These are phyloP conservation scores for Zhuliangozyma parablackwelliae DNA, from an alignment of 1,139 yeast genomes.

Conservation along the genomic window DNA sequence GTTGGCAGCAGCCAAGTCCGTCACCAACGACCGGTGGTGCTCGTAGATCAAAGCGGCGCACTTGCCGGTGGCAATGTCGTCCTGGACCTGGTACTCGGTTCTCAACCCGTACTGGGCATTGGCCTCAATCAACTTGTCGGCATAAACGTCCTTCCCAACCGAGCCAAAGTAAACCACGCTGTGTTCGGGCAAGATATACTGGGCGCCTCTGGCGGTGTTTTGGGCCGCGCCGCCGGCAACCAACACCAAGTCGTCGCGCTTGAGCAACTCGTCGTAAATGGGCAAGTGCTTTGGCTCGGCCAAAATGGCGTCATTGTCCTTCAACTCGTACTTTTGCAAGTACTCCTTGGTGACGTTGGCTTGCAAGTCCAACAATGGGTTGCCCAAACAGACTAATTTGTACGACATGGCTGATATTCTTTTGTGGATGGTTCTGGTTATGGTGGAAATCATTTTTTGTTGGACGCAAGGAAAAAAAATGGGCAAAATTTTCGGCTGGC, in stretches of 20 bases:
- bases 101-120: slow-evolving; percentile 83
- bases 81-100: slow-evolving; percentile 80
- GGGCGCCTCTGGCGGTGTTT: slow-evolving; percentile 98
- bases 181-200: slow-evolving; percentile 74
- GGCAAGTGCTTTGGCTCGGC: slow-evolving; percentile 87
- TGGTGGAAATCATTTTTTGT: background rate
- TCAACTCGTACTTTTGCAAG: slow-evolving; percentile 75
- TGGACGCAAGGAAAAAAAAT: too few species aligned
- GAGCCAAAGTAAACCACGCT: slow-evolving; percentile 94
- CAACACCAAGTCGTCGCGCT: slow-evolving; percentile 56
- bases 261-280: slow-evolving; percentile 73
- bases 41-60: slow-evolving; percentile 96
- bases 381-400: slow-evolving; percentile 47
- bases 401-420: slow-evolving; percentile 44
- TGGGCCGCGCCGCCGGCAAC: slow-evolving; percentile 99
- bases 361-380: slow-evolving; percentile 84
- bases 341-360: slow-evolving; percentile 67
- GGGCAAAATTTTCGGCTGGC: too few species aligned
- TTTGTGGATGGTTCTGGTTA: background rate
- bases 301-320: slow-evolving; percentile 91
- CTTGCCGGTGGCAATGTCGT: slow-evolving; percentile 82
- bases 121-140: slow-evolving; percentile 77
- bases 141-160: slow-evolving; percentile 88
- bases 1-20: slow-evolving; percentile 97
- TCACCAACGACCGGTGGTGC: slow-evolving; percentile 83